phyloP scores from a whole-genome alignment of 441 rosid species.

The Erodium trifolium region DNA sequence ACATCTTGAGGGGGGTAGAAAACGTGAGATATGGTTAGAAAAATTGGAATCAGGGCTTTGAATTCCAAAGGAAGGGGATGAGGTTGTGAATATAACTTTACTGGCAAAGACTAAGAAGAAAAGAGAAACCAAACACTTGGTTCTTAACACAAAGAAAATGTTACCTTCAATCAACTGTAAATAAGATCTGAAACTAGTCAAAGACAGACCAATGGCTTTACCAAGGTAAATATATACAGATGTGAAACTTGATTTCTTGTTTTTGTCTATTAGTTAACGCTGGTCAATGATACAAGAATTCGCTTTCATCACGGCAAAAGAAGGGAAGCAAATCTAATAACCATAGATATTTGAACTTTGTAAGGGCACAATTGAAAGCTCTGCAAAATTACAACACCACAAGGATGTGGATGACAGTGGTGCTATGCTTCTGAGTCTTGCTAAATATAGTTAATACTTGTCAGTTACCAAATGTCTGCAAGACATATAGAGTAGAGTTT shows the following conservation, averaged over 20 bases:
- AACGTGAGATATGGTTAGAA: not conserved
- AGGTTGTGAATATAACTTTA: not conserved
- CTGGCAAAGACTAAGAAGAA: not conserved
- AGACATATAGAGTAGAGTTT: not conserved
- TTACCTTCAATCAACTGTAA: not conserved
- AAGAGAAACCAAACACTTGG: not conserved
- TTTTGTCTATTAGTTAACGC: not conserved
- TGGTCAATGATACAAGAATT: slow-evolving; percentile 1
- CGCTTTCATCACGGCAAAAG: not conserved
- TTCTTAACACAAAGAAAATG: not conserved
- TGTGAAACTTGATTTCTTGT: not conserved
- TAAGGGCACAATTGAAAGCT: not conserved
- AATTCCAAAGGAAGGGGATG: not conserved
- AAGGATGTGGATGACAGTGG: not conserved
- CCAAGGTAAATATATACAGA: not conserved
- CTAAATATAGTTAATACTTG: not conserved
- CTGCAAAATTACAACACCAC: not conserved
- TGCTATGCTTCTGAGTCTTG: not conserved
- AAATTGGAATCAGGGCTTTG: not conserved
- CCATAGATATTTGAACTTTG: not conserved
- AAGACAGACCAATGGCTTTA: not conserved
- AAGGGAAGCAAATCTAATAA: not conserved
- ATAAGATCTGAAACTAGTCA: not conserved
- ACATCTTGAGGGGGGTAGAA: not conserved
- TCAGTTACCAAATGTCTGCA: not conserved